Evolutionary conservation across 1,139 yeast genomes (phyloP), one percentile per base, ranked within the genome.

Genomic region (Taphrina wiesneri): DNA sequence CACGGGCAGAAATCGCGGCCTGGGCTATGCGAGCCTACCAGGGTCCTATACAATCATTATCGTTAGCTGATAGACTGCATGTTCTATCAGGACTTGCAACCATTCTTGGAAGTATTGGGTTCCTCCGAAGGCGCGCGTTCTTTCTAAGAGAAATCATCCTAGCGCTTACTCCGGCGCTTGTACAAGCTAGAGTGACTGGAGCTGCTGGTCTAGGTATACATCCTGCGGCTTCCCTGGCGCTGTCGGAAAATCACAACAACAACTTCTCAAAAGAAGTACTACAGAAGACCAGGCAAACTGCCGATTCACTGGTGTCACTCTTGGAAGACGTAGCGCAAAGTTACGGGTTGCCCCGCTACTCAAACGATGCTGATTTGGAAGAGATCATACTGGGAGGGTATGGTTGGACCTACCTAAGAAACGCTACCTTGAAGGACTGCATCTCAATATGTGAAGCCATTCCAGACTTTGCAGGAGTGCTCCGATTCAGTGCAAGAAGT

Each of bases 41-140:
- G n/a, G 69, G 67, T 76, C 65, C 67, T 17, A 49, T 69, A 13
- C 69, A 70, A 21, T 67, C 68, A n/a, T 67, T 71, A 21, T 69
- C 70, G 3, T 71, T 75, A 0, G 70, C 73, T 4, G 73, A 73
- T 9, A 75, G 75, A 47, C 72, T 74, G 60, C 74, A 84, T 59
- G 81, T 91, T 0, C 87, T 86, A 74, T 81, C 87, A 21, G 82
- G 87, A 0, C 76, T 92, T 69, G 89, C 96, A 0, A 75, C 85
- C 3, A 77, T 88, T 1, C 90, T 87, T 74, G 80, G 84, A 1
- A 83, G 82, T 47, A 79, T 91, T 65, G 85, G 86, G 0, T 80
- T 88, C 73, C 70, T 74, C 9, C 79, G 97, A 70, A 91, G 91
- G 71, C 81, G 86, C 69, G 85, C 90, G 0, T 85, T 92, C 70